Base-by-base conservation (phyloP, 306 rosid species). In the Spatholobus suberectus region DNA sequence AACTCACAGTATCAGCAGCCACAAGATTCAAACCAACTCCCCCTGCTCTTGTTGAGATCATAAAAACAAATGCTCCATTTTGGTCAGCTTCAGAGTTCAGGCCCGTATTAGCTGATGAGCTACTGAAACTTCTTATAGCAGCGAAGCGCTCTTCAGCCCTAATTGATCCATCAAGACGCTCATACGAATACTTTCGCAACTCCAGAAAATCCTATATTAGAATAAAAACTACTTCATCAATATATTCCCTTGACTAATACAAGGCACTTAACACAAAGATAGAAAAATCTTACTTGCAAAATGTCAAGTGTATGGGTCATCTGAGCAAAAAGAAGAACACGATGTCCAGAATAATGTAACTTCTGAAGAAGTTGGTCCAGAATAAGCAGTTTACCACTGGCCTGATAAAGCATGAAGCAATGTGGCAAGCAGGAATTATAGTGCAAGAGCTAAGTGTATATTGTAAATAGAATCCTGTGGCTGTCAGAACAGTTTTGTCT, bases 81-180 rank as follows among this genome's bases (percentile, higher is more conserved):
- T 65, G 84, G 27, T 86, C 89, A 70, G 82, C 73, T 83, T 87
- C 90, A 74, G 91, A 86, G 83, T 83, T 87, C 85, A 84, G 73
- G 79, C 85, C 47, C 41, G 58, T 77, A 88, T 88, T 85, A 65
- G 85, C 47, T 79, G 90, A 85, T 65, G 92, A 81, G 73, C 70
- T 75, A 77, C 98, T 93, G 86, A 95, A 95, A 86, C 97, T 95
- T 89, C 96, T 93, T 84, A 95, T 93, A 71, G 98, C 98, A 82
- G 99, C 92, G 91, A 95, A 95, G 35, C 99, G 94, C 90, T 95
- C 99, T 92, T 95, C 99, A 26, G 99, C 99, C 70, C 99, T 93
- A 78, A 95, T 65, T 47, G 99, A 95, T 77, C 99, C 99, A 89
- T 95, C 99, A 81, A 95, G 99, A 79, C 98, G 99, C 85, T 90